These are phyloP conservation scores for Apiotrichum porosum DNA, from an alignment of 1,284 basidiomycete genomes.

Conservation along the genomic window DNA sequence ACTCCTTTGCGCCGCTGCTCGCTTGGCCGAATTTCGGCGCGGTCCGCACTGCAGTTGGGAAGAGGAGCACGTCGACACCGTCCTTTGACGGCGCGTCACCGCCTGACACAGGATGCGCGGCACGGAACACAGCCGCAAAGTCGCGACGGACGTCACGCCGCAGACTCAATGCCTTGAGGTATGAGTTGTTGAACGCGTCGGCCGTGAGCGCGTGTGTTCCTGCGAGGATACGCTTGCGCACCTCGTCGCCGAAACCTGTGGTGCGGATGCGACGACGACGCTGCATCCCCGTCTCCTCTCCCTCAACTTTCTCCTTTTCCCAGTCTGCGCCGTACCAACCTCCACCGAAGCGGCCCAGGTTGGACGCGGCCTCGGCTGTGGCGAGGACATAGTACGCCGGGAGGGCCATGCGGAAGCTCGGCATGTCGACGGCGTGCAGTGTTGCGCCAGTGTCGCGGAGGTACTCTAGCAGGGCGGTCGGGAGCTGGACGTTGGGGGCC, in stretches of 20 bases:
- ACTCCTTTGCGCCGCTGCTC: constrained; percentile 42
- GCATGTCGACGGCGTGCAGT: constrained; percentile 70
- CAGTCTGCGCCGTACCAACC: constrained; percentile 54
- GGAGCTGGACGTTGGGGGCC: constrained; percentile 30
- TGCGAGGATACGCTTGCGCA: constrained; percentile 79
- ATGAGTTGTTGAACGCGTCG: constrained; percentile 94
- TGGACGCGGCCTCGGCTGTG: constrained; percentile 89
- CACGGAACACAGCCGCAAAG: constrained; percentile 65
- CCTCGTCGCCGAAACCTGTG: constrained; percentile 75
- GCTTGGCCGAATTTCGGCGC: constrained; percentile 57
- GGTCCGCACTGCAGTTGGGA: constrained; percentile 74
- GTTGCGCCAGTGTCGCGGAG: constrained; percentile 63
- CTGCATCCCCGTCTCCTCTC: constrained; percentile 52
- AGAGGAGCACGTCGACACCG: constrained; percentile 72
- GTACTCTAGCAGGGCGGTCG: constrained; percentile 45
- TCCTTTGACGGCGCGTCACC: constrained; percentile 13
- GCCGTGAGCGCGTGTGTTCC: constrained; percentile 89
- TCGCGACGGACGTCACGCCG: constrained; percentile 67
- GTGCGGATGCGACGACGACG: constrained; percentile 59
- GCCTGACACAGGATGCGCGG: constrained; percentile 41
- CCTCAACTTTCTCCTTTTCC: constrained; percentile 54
- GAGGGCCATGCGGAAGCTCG: constrained; percentile 69
- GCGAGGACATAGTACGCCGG: constrained; percentile 95
- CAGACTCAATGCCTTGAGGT: constrained; percentile 81
- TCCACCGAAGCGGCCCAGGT: constrained; percentile 86